These are phyloP conservation scores for Rhizopus microsporus DNA, from an alignment of 371 early-diverging fungal genomes.

Conservation along the genomic window DNA sequence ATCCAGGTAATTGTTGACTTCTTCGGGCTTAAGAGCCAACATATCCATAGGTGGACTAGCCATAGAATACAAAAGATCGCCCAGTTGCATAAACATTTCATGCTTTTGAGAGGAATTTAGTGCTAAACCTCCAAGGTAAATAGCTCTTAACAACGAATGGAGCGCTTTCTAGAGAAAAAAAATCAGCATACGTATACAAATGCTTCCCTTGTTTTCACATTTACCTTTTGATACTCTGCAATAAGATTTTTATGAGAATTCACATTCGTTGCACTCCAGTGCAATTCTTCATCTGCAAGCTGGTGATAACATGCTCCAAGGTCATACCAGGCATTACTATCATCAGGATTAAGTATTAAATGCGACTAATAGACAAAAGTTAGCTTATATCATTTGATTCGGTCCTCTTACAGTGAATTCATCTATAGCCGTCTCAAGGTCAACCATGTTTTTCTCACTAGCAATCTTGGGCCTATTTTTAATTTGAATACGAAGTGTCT, in stretches of 20 bases:
- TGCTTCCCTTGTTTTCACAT: neutral
- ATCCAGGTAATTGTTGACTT: slow-evolving; percentile 7
- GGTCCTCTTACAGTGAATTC: slow-evolving; percentile 49
- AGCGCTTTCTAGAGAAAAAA: slow-evolving; percentile 52
- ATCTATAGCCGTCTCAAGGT: slow-evolving; percentile 61
- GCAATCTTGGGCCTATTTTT: slow-evolving; percentile 57
- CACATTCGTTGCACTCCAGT: slow-evolving; percentile 70
- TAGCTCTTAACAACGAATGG: slow-evolving; percentile 53
- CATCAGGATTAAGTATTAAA: slow-evolving; percentile 56
- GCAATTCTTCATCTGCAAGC: slow-evolving; percentile 66
- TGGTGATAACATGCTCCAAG: slow-evolving; percentile 60
- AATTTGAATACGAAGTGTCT: slow-evolving; percentile 55
- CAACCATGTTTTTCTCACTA: slow-evolving; percentile 58
- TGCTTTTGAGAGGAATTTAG: neutral
- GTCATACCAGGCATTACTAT: slow-evolving; percentile 66
- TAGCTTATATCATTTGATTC: neutral
- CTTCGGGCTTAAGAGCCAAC: slow-evolving; percentile 41
- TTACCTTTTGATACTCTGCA: slow-evolving; percentile 61
- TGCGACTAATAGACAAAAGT: slow-evolving; percentile 13
- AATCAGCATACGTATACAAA: neutral
- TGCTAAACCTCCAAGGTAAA: slow-evolving; percentile 21
- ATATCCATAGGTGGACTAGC: slow-evolving; percentile 70
- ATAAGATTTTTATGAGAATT: slow-evolving; percentile 49
- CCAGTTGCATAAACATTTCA: slow-evolving; percentile 58
- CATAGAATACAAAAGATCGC: slow-evolving; percentile 64